Base-by-base conservation (phyloP, 208 protist genomes). In the Acanthamoeba culbertsoni region DNA sequence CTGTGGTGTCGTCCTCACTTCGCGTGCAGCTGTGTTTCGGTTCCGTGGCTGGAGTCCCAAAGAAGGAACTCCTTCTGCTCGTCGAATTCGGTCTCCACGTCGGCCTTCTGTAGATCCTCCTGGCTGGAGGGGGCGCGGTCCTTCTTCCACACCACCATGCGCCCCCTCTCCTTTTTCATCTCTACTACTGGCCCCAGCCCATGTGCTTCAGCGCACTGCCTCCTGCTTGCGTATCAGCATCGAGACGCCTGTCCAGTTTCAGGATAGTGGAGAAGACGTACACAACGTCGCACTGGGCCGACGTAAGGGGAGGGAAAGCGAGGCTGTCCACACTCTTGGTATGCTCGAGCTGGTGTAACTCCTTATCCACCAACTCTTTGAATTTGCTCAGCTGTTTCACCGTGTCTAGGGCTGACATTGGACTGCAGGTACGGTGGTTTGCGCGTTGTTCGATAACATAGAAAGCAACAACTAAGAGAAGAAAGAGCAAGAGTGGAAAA, bases 61-160 rank as follows among this genome's bases (percentile, higher is more conserved):
- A 79, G 68, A 79, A 79, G 68, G 26, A 79, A 79, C 68, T 79
- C 68, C 14, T 79, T 33, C 42, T 79, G 68, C 40, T 43, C 68
- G 40, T 79, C 68, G 42, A 79, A 79, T 33, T 28, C 40, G 0
- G 68, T 28, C 40, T 79, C 68, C 23, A 79, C 42, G 20, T 79
- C 68, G 37, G 68, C 68, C 68, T 79, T 79, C 68, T 79, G 68
- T 12, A 33, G 18, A 2, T 79, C 68, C 40, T 79, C 23, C 40
- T 53, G 26, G 40, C 18, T 79, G 23, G 68, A 43, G 14, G 40
- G 68, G 40, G 33, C 68, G 23, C 35, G 35, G 68, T 79, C 68
- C 68, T 79, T 79, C 68, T 79, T 79, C 68, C 68, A 79, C 23
- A 79, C 40, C 1, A 79, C 23, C 23, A 79, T 33, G 23, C 68